A percentile compares a stretch with the other conserved stretches of the same genome.
Conservation (phyloP, 257 asterid genomes). For the Ilex aquifolium region DNA sequence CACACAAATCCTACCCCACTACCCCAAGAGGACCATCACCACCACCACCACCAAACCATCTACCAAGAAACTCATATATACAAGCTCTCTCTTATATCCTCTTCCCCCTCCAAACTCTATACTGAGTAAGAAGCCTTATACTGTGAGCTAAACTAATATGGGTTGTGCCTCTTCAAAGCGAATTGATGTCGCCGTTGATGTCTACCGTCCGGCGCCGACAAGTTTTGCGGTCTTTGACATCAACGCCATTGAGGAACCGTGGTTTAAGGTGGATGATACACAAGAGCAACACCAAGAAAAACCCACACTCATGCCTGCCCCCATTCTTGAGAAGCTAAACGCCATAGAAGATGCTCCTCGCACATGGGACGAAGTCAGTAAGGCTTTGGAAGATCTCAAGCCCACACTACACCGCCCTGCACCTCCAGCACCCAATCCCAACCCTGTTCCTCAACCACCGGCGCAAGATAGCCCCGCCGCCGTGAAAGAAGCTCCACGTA, state of each 20-base stretch:
- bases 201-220: constrained; percentile 78
- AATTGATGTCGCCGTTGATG: constrained; percentile 46
- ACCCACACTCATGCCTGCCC: constrained; percentile 37
- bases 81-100: no score
- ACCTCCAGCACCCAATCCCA: constrained; percentile 13
- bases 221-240: constrained; percentile 75
- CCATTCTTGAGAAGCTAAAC: constrained; percentile 62
- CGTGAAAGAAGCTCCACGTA: constrained; percentile 19
- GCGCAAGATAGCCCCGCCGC: constrained; percentile 8
- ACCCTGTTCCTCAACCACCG: constrained; percentile 5
- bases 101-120: no score
- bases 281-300: constrained; percentile 25
- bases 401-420: constrained; percentile 34
- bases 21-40: no score
- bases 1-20: no score
- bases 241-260: constrained; percentile 75
- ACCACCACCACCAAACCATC: no score
- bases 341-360: constrained; percentile 74
- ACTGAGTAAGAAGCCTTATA: no score
- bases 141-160: constrained; percentile 25
- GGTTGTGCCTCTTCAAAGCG: constrained; percentile 83
- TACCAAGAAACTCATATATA: no score
- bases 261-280: constrained; percentile 36
- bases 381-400: constrained; percentile 62
- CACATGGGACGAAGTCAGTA: constrained; percentile 92